These are phyloP conservation scores for Colletotrichum incanum DNA, from an alignment of 2,329 filamentous ascomycete genomes.

Conservation along the genomic window DNA sequence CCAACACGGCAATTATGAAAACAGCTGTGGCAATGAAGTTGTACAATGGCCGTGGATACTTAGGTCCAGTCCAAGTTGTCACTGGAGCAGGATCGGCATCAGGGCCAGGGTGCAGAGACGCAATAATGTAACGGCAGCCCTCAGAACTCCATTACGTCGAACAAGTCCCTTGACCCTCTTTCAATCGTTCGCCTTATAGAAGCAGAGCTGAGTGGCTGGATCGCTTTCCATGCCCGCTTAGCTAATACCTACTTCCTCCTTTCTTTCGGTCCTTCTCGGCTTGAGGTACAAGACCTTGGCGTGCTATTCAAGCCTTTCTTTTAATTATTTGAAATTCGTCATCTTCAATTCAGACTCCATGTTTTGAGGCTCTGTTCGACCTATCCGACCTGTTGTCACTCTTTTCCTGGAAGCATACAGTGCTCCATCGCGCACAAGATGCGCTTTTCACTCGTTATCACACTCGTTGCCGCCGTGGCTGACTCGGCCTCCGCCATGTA, in stretches of 20 bases:
- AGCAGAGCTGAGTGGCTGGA: not conserved
- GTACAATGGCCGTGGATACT: not conserved
- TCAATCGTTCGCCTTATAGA: not conserved
- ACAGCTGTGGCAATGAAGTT: not conserved
- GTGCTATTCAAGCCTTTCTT: not conserved
- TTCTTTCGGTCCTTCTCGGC: not conserved
- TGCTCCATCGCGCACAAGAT: not conserved
- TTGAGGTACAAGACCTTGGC: not conserved
- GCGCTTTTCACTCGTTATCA: slow-evolving; percentile 18
- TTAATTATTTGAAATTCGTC: not conserved
- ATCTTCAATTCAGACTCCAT: not conserved
- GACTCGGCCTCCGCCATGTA: slow-evolving; percentile 24
- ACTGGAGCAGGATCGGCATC: slow-evolving; percentile 4
- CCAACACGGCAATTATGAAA: not conserved
- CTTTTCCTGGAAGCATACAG: not conserved
- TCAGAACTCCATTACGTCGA: not conserved
- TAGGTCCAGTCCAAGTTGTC: not conserved
- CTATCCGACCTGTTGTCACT: slow-evolving; percentile 27
- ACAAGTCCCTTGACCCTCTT: not conserved
- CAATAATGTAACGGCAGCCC: not conserved
- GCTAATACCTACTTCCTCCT: not conserved
- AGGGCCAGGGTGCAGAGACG: not conserved
- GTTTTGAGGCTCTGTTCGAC: not conserved
- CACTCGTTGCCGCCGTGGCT: slow-evolving; percentile 15
- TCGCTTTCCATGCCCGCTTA: not conserved